phyloP scores from a whole-genome alignment of 1,284 basidiomycete species.

The Melampsora occidentalis region DNA sequence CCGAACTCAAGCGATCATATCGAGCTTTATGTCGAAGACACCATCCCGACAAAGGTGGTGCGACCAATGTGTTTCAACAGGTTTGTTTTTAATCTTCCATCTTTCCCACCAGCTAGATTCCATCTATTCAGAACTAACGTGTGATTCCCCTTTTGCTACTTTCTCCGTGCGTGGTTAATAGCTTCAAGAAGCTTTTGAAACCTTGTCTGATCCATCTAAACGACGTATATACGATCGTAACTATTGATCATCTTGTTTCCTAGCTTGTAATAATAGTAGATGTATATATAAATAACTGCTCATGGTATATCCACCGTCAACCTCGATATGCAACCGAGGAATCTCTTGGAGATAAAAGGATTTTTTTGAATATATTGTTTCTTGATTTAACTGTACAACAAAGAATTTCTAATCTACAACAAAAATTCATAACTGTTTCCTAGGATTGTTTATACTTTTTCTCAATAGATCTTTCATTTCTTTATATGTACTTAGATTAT shows the following conservation, averaged over 20 bases:
- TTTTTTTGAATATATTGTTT: no score
- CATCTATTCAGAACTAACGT: background rate
- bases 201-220: background rate
- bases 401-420: no score
- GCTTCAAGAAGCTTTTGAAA: background rate
- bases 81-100: background rate
- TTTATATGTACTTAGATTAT: no score
- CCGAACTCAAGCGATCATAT: background rate
- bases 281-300: no score
- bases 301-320: no score
- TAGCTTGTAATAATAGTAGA: background rate
- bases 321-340: no score
- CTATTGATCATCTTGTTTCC: background rate
- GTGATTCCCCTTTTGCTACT: no score
- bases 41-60: conserved; percentile 4
- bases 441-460: no score
- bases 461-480: no score
- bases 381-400: no score
- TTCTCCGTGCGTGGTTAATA: background rate
- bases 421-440: no score
- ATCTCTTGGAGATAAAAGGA: no score
- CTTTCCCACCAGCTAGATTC: background rate
- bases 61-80: background rate
- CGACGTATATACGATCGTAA: background rate
- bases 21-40: background rate